Base-by-base conservation (phyloP, 1,139 yeast species). In the Hemisphaericaspora lyxosophila region DNA sequence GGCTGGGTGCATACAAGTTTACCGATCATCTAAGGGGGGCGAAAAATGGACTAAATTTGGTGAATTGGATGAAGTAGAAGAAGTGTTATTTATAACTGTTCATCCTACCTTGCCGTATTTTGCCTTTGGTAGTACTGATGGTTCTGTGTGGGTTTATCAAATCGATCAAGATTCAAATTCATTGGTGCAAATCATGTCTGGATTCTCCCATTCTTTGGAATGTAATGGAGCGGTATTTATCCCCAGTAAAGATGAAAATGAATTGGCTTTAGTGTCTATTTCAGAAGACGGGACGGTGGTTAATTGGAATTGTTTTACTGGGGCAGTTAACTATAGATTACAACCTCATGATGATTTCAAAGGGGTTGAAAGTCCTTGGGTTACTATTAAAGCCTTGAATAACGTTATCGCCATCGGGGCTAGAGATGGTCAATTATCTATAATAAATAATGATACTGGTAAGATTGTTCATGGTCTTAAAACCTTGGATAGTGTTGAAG, bases 61-160 rank as follows among this genome's bases (percentile, higher is more conserved):
- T 29, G 80, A 83, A 47, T 66, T 87, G 45, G 90, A 86, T 55
- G 97, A 89, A 60, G 94, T 87, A 25, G 95, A 86, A 51, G 99
- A 71, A 51, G 67, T 70, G 2, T 62, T 69, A 38, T 90, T 96
- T 95, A 70, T 92, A 39, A 62, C 73, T 26, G 75, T 80, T 38
- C 98, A 92, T 60, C 96, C 97, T 16, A 66, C 70, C 18, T 57
- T 62, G 47, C 85, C 83, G 46, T 76, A 82, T 41, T 87, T 92
- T 67, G 97, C 97, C n/a, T 87, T 88, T 55, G 97, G 98, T 43
- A 92, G 90, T 27, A 70, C 72, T 8, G 97, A 90, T 59, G 97
- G 98, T 2, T 83, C 96, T 0, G 95, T 90, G 11, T 92, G 97
- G 96, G 89, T 85, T 23, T 92, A 88, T 59, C 85, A 84, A 53